Evolutionary conservation across 208 protist genomes (phyloP).

Genomic region (Acanthamoeba castellanii): DNA sequence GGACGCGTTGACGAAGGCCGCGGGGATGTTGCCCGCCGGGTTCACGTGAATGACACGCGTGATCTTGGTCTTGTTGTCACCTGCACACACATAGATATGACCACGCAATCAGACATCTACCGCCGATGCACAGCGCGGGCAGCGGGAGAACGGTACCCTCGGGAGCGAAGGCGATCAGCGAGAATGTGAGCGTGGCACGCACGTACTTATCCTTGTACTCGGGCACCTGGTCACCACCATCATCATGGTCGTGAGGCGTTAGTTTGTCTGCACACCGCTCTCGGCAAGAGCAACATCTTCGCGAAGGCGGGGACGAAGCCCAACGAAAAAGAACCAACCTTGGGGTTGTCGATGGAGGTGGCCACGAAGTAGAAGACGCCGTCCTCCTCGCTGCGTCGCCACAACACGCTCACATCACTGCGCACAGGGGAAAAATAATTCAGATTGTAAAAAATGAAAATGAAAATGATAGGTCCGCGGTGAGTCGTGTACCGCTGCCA

Average conservation of each 20-base stretch:
- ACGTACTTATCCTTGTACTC: constrained; percentile 20
- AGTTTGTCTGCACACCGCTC: too few relatives aligned
- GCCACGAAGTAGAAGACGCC: constrained; percentile 3
- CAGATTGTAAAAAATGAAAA: neutral
- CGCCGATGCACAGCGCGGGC: neutral
- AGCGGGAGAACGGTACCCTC: neutral
- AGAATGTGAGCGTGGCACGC: neutral
- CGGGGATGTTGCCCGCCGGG: constrained; percentile 27
- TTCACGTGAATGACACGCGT: neutral
- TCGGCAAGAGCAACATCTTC: too few relatives aligned
- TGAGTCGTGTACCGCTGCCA: neutral
- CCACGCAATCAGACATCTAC: neutral
- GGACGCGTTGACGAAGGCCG: neutral
- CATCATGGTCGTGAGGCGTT: too few relatives aligned
- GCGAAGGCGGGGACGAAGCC: too few relatives aligned
- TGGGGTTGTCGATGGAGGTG: neutral
- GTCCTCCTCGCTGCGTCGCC: neutral
- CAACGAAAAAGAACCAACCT: neutral
- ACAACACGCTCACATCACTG: neutral
- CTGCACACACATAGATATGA: neutral
- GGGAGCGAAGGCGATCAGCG: neutral
- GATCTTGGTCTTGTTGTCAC: constrained; percentile 9
- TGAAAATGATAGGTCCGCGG: neutral
- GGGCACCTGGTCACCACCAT: neutral
- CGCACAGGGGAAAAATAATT: too few relatives aligned